Evolutionary conservation across 2,329 filamentous ascomycete genomes (phyloP).

Genomic region (Didymella pinodella): DNA sequence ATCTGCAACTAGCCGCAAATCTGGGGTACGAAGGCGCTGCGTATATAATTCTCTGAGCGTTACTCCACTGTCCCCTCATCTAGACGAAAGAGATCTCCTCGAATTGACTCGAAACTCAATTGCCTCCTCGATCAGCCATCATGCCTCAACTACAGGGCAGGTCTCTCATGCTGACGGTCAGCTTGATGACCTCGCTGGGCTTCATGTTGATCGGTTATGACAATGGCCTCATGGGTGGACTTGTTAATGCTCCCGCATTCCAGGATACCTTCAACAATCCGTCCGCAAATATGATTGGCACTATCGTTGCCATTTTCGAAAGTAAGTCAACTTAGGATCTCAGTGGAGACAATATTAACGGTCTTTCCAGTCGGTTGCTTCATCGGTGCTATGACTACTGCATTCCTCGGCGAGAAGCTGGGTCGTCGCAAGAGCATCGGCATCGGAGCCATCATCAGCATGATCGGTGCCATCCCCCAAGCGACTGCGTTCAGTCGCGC

Average conservation of each 20-base stretch:
- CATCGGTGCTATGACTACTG: slow-evolving; percentile 46
- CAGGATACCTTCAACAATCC: slow-evolving; percentile 38
- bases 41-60: slow-evolving; percentile 3
- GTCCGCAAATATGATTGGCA: slow-evolving; percentile 30
- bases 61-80: background rate
- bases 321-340: slow-evolving; percentile 10
- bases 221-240: slow-evolving; percentile 70
- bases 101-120: background rate
- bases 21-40: slow-evolving; percentile 5
- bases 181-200: slow-evolving; percentile 28
- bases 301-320: slow-evolving; percentile 32
- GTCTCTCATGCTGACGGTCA: slow-evolving; percentile 30
- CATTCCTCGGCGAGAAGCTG: slow-evolving; percentile 62
- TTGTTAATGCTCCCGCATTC: slow-evolving; percentile 73
- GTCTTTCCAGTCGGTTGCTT: slow-evolving; percentile 50
- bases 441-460: slow-evolving; percentile 26
- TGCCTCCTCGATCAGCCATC: background rate
- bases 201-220: slow-evolving; percentile 63
- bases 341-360: background rate
- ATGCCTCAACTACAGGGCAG: slow-evolving; percentile 30
- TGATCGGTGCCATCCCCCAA: slow-evolving; percentile 27
- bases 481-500: slow-evolving; percentile 24
- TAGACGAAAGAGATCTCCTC: slow-evolving; percentile 1
- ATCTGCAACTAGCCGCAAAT: slow-evolving; percentile 13
- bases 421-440: slow-evolving; percentile 52